Conservation (phyloP, 805 yeast genomes). For the Ogataea dorogensis region DNA sequence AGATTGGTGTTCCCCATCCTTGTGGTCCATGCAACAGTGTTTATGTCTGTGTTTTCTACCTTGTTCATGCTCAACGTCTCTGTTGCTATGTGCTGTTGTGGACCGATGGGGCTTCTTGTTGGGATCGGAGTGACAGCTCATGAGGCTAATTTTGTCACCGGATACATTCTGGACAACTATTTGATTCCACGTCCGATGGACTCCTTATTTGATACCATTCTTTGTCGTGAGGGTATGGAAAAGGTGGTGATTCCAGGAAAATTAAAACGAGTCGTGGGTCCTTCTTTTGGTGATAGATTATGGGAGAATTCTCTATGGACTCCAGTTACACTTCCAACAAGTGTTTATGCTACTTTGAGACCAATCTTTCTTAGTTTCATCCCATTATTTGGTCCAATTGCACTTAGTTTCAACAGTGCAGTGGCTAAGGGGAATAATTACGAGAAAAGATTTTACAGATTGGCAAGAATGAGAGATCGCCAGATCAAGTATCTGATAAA, state of each 20-base stretch:
- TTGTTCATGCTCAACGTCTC: conserved; percentile 27
- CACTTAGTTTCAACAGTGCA: conserved; percentile 19
- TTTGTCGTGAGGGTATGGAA: conserved; percentile 30
- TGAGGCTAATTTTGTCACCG: conserved; percentile 27
- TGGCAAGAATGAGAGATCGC: conserved; percentile 27
- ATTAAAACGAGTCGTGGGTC: conserved; percentile 30
- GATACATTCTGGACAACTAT: conserved; percentile 25
- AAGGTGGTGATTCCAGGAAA: conserved; percentile 34
- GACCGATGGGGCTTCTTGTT: conserved; percentile 30
- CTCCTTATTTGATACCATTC: conserved; percentile 26
- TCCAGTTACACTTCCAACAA: conserved; percentile 17
- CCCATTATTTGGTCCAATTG: conserved; percentile 28
- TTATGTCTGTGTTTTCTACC: conserved; percentile 18
- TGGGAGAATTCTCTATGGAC: conserved; percentile 17
- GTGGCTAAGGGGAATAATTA: conserved; percentile 18
- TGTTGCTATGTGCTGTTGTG: conserved; percentile 21
- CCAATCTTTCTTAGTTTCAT: conserved; percentile 20
- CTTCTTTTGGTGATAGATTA: conserved; percentile 25
- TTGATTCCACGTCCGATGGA: conserved; percentile 28
- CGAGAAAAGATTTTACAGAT: conserved; percentile 24
- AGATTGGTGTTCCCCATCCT: conserved; percentile 26
- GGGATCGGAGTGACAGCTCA: conserved; percentile 26
- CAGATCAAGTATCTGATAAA: conserved; percentile 28
- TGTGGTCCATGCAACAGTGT: conserved; percentile 22
- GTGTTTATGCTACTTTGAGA: conserved; percentile 11